These are phyloP conservation scores for Echeveria elegans DNA, from an alignment of 164 flowering plant species.

Conservation along the genomic window DNA sequence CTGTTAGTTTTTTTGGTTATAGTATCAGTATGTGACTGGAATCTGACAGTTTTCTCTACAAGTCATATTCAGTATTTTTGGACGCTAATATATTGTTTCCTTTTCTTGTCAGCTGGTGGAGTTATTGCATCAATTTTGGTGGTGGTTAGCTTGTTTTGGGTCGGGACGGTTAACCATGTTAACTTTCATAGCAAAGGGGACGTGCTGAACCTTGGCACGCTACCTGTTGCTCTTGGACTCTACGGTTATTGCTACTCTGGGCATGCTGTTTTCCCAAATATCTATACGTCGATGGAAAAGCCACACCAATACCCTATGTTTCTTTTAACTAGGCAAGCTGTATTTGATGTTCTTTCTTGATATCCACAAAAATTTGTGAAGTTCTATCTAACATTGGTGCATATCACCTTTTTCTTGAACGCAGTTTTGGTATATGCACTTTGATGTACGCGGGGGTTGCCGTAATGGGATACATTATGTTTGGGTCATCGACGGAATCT, in stretches of 20 bases:
- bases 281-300: conserved; percentile 84
- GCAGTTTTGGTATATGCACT: conserved; percentile 71
- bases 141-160: conserved; percentile 80
- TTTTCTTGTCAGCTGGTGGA: conserved; percentile 70
- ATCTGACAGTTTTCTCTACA: background rate
- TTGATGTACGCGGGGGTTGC: conserved; percentile 80
- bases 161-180: conserved; percentile 71
- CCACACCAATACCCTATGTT: conserved; percentile 67
- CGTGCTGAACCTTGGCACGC: conserved; percentile 48
- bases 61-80: background rate
- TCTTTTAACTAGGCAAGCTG: conserved; percentile 53
- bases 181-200: conserved; percentile 48
- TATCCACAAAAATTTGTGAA: background rate
- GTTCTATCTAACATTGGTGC: no score
- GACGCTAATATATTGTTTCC: background rate
- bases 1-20: conserved; percentile 5
- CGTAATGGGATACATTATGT: conserved; percentile 75
- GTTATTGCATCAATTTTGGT: conserved; percentile 78
- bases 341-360: background rate
- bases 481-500: conserved; percentile 67
- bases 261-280: conserved; percentile 99
- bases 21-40: conserved; percentile 6
- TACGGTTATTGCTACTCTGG: conserved; percentile 95
- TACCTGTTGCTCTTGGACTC: conserved; percentile 94
- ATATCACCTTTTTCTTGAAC: conserved; percentile 10